Evolutionary conservation across 2,329 filamentous ascomycete species (phyloP).

Genomic region (Pyrenochaeta sp.): DNA sequence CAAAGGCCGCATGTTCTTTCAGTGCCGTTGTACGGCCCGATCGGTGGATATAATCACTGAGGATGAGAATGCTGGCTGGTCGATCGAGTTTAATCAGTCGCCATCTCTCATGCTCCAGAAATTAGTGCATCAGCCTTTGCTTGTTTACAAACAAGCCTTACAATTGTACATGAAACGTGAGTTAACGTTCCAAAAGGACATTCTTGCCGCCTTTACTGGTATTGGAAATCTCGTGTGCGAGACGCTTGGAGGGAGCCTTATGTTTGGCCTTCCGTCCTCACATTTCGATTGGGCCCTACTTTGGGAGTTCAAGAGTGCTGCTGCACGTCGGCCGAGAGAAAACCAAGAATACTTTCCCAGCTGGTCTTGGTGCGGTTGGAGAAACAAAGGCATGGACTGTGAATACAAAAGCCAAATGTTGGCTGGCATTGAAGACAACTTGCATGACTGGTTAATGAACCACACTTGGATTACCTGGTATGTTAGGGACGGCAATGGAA

Average conservation of each 20-base stretch:
- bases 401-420: too few relatives aligned
- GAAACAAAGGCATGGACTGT: too few relatives aligned
- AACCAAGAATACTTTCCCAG: neutral
- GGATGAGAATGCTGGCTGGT: neutral
- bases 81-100: neutral
- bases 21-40: constrained; percentile 6
- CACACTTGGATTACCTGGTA: too few relatives aligned
- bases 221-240: neutral
- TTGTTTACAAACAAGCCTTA: neutral
- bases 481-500: too few relatives aligned
- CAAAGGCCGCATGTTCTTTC: constrained; percentile 10
- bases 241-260: neutral
- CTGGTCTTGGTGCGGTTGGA: neutral
- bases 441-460: too few relatives aligned
- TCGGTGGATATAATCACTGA: neutral
- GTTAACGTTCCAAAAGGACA: neutral
- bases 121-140: neutral
- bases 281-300: neutral
- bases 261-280: neutral
- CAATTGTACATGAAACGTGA: neutral
- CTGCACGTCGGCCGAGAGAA: neutral
- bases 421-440: too few relatives aligned
- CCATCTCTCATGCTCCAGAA: neutral
- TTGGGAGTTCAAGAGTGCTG: neutral
- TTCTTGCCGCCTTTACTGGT: neutral